Percentiles rank a stretch among this genome's conserved stretches.
phyloP scores from a whole-genome alignment of 495 filamentous ascomycete species.

The Polyplosphaeria fusca region DNA sequence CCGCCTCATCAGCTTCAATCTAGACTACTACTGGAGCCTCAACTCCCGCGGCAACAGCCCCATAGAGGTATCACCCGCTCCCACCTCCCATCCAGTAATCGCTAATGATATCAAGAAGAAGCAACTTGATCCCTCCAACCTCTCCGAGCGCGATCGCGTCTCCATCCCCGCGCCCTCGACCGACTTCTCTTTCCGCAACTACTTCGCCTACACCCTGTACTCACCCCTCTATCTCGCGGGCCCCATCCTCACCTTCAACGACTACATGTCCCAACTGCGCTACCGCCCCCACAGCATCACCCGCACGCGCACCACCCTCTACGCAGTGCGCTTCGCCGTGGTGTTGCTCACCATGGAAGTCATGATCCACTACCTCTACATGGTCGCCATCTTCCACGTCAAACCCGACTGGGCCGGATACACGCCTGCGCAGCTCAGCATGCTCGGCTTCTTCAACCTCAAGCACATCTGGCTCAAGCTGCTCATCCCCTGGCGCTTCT shows the following conservation, averaged over 20 bases:
- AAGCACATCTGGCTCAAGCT: constrained; percentile 98
- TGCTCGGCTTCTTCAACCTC: constrained; percentile 95
- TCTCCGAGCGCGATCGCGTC: constrained; percentile 86
- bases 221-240: constrained; percentile 89
- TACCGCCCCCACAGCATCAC: constrained; percentile 68
- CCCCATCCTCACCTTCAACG: constrained; percentile 95
- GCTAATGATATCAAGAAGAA: constrained; percentile 92
- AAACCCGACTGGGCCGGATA: constrained; percentile 76
- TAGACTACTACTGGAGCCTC: constrained; percentile 94
- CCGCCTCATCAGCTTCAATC: constrained; percentile 90
- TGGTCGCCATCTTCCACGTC: constrained; percentile 84
- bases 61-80: constrained; percentile 68
- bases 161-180: constrained; percentile 63
- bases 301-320: constrained; percentile 63
- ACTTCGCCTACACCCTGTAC: constrained; percentile 84
- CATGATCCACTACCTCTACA: constrained; percentile 89
- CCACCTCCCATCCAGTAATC: constrained; percentile 10
- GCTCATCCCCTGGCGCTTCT: constrained; percentile 93
- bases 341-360: constrained; percentile 88
- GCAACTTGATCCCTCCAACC: constrained; percentile 76
- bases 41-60: constrained; percentile 62
- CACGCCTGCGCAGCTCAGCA: constrained; percentile 80
- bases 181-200: constrained; percentile 79
- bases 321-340: constrained; percentile 79
- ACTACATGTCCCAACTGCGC: constrained; percentile 85